phyloP scores from a whole-genome alignment of 768 basidiomycete genomes.

The Clitopilus hobsonii region DNA sequence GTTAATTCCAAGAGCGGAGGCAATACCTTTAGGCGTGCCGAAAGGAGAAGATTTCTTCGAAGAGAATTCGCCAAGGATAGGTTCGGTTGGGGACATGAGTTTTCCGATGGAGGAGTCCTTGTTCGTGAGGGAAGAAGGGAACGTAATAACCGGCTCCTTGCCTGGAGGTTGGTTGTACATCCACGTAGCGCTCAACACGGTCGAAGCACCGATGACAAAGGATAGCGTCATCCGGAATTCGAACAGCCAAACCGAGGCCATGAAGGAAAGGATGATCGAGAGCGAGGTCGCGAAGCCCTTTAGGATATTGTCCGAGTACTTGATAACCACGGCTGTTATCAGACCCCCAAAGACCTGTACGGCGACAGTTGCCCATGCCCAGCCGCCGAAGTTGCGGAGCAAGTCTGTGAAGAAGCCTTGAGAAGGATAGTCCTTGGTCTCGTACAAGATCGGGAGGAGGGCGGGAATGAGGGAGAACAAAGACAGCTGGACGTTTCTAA shows the following conservation, averaged over 20 bases:
- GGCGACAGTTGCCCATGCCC: conserved; percentile 93
- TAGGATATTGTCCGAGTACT: conserved; percentile 91
- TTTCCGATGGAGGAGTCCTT: conserved; percentile 21
- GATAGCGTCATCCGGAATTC: conserved; percentile 82
- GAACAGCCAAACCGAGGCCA: conserved; percentile 89
- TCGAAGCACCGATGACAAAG: conserved; percentile 81
- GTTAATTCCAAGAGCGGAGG: conserved; percentile 43
- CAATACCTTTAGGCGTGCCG: conserved; percentile 45
- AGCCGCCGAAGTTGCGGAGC: conserved; percentile 84
- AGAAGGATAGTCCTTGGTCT: conserved; percentile 34
- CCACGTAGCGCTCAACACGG: conserved; percentile 87
- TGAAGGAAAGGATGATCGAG: conserved; percentile 92
- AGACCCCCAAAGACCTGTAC: conserved; percentile 93
- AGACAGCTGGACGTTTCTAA: conserved; percentile 85
- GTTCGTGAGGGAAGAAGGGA: conserved; percentile 21
- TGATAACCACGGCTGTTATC: conserved; percentile 93
- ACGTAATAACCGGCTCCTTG: conserved; percentile 22
- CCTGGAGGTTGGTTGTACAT: conserved; percentile 83
- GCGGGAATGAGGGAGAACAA: conserved; percentile 91
- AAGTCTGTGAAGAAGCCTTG: conserved; percentile 50
- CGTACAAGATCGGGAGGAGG: conserved; percentile 70
- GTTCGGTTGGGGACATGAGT: conserved; percentile 43
- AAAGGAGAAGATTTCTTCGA: conserved; percentile 42
- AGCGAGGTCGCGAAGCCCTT: conserved; percentile 98
- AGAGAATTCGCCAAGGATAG: conserved; percentile 57